Conservation (phyloP, 2,329 filamentous ascomycete genomes). For the Colletotrichum costaricense region DNA sequence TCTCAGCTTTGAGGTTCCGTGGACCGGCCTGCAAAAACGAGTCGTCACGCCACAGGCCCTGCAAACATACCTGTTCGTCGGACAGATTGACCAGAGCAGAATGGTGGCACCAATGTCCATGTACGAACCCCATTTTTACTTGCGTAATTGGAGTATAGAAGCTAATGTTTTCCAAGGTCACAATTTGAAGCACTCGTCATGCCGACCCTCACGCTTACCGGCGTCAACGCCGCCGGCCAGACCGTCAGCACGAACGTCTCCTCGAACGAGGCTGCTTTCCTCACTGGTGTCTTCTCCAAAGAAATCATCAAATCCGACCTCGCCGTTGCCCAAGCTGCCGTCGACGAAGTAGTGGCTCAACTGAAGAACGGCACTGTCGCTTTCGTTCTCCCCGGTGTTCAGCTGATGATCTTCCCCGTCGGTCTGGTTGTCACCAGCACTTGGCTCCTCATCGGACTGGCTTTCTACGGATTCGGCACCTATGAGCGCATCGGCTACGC, state of each 20-base stretch:
- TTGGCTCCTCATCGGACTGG: constrained; percentile 70
- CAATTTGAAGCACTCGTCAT: constrained; percentile 73
- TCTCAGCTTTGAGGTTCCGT: constrained; percentile 15
- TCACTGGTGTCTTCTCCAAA: constrained; percentile 76
- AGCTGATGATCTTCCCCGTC: constrained; percentile 76
- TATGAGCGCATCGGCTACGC: constrained; percentile 74
- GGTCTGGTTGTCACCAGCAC: constrained; percentile 74
- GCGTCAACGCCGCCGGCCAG: constrained; percentile 61
- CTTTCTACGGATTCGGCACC: constrained; percentile 73
- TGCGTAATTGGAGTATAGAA: background rate
- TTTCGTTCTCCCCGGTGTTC: constrained; percentile 76
- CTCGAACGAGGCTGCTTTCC: constrained; percentile 76
- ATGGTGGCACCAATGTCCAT: constrained; percentile 68
- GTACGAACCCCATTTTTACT: constrained; percentile 57
- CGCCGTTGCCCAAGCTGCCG: constrained; percentile 59
- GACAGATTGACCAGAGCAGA: constrained; percentile 70
- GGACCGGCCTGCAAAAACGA: constrained; percentile 27
- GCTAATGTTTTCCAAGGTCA: constrained; percentile 52
- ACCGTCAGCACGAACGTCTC: constrained; percentile 73
- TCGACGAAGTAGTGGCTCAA: constrained; percentile 56
- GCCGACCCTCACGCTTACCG: constrained; percentile 75
- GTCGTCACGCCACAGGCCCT: constrained; percentile 54
- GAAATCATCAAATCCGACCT: constrained; percentile 64
- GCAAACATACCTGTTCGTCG: constrained; percentile 76
- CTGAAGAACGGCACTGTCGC: constrained; percentile 66